Evolutionary conservation across 129 eudicot genomes (phyloP).

Genomic region (Arctium lappa): DNA sequence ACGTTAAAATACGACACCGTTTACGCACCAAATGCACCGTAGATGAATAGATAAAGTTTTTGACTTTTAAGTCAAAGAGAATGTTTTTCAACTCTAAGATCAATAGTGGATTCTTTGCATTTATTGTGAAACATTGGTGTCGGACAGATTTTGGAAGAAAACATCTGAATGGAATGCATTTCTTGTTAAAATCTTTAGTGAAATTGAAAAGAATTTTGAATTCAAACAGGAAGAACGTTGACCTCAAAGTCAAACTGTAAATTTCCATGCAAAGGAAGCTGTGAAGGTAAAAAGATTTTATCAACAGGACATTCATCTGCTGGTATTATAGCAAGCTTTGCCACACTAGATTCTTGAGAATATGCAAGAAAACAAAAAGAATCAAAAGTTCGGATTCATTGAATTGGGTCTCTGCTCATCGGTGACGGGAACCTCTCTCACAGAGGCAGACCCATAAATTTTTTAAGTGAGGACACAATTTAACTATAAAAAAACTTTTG

Average conservation of each 20-base stretch:
- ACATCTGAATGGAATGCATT: neutral
- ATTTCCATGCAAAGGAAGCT: conserved; percentile 66
- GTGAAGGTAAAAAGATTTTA: conserved; percentile 43
- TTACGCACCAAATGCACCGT: neutral
- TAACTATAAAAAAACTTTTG: no score
- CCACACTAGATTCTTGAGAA: conserved; percentile 66
- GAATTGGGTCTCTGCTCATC: conserved; percentile 64
- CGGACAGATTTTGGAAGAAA: neutral
- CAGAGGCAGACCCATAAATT: no score
- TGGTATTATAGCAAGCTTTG: conserved; percentile 62
- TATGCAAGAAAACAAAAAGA: conserved; percentile 23
- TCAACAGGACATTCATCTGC: conserved; percentile 76
- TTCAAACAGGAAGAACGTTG: neutral
- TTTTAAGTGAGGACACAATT: no score
- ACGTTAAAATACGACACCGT: no score
- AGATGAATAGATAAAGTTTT: no score
- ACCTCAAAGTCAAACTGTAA: conserved; percentile 1
- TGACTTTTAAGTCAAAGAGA: neutral
- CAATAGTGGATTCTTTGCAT: neutral
- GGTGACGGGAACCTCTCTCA: conserved; percentile 55
- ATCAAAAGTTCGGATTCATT: neutral
- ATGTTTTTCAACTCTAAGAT: neutral
- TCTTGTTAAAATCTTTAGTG: neutral
- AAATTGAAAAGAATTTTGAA: neutral
- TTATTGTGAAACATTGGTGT: neutral